Evolutionary conservation across 805 yeast genomes (phyloP), one percentile per base, ranked within the genome.

Genomic region (Saturnispora mendoncae): DNA sequence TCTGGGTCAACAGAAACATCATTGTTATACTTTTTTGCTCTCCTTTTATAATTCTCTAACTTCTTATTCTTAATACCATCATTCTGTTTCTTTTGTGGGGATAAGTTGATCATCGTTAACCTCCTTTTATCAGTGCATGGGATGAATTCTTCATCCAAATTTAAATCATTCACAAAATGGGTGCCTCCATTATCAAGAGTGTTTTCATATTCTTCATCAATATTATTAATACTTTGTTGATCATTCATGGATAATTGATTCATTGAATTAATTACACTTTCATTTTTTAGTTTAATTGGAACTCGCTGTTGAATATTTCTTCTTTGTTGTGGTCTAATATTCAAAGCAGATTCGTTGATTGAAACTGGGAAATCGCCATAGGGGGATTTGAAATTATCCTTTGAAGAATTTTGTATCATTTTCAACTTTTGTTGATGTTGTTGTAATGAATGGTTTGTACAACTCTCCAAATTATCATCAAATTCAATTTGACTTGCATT

Each of bases 401-500:
- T 33, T n/a, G 42, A 28, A 10, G 42, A 33, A 23, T 33, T 39
- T 13, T 39, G 42, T 13, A 27, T 39, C 33, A 33, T 23, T 20
- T 28, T 39, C 19, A 39, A 34, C 19, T 26, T 39, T 33, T 39
- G 42, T 27, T 39, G 42, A 23, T 39, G 42, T 26, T 39, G 42
- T 17, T 39, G 42, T 18, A 39, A 39, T 3, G 28, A 17, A n/a
- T 17, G 17, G 21, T 39, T 39, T 5, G 15, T 27, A n/a, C 32
- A 33, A 24, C 42, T 33, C 33, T 39, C 38, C 10, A 39, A 28
- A 33, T 39, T 33, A 21, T 39, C 42, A 27, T 39, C 42, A 12
- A 33, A 39, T 3, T 33, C 38, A 23, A 39, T 39, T 27, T 39
- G 42, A 23, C 42, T 39, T n/a, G 42, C 42, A 19, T 39, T 39